phyloP scores from a whole-genome alignment of 2,329 filamentous ascomycete genomes.

The Cercospora zeina region DNA sequence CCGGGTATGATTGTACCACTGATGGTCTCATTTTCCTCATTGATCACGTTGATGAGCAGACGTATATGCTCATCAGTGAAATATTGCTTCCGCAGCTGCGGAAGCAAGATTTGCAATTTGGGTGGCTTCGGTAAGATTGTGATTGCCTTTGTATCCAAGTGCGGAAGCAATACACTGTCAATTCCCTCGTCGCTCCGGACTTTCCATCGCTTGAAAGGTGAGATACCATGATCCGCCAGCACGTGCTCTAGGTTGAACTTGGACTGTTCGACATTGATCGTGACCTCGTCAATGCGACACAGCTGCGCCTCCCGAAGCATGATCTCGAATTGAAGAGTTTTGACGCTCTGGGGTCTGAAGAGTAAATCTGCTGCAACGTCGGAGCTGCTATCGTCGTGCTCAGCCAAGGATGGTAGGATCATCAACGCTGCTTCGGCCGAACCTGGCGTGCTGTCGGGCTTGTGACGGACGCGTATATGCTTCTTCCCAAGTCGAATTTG shows the following conservation, averaged over 20 bases:
- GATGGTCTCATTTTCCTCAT: constrained; percentile 79
- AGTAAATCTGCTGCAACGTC: constrained; percentile 22
- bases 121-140: constrained; percentile 84
- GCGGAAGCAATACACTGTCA: constrained; percentile 32
- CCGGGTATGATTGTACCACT: constrained; percentile 63
- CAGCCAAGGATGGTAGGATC: constrained; percentile 12
- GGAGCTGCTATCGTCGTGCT: constrained; percentile 23
- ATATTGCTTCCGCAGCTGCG: constrained; percentile 67
- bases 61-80: constrained; percentile 79
- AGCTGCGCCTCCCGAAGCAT: constrained; percentile 81
- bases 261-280: constrained; percentile 63
- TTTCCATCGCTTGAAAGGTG: constrained; percentile 22
- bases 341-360: constrained; percentile 17
- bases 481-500: constrained; percentile 24
- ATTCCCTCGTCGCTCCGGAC: constrained; percentile 22
- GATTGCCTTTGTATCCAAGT: constrained; percentile 57
- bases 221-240: constrained; percentile 44
- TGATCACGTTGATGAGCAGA: constrained; percentile 69
- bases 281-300: constrained; percentile 64
- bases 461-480: constrained; percentile 24
- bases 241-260: constrained; percentile 68
- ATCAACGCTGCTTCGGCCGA: background rate
- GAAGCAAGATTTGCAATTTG: constrained; percentile 75
- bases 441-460: background rate
- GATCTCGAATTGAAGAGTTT: constrained; percentile 68